Evolutionary conservation across 2,329 filamentous ascomycete species (phyloP).

Genomic region (Aspergillus japonicus): DNA sequence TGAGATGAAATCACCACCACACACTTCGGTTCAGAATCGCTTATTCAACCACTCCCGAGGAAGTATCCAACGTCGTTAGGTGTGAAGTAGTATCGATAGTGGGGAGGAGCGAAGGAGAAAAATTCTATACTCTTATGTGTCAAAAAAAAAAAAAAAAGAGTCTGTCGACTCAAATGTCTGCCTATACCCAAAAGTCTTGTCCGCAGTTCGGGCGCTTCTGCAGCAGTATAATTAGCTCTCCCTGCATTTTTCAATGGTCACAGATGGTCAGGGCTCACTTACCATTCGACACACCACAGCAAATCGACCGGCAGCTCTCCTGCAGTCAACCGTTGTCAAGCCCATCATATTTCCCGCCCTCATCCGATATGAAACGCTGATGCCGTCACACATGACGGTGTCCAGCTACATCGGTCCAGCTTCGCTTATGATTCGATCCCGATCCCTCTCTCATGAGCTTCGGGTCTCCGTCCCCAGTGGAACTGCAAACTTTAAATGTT

Average conservation of each 20-base stretch:
- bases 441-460: background rate
- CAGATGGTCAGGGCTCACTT: background rate
- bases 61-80: no score
- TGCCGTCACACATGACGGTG: conserved; percentile 17
- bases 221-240: background rate
- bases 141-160: no score
- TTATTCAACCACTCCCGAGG: background rate
- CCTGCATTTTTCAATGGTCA: background rate
- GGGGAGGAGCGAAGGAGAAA: background rate
- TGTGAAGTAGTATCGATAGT: background rate
- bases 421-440: background rate
- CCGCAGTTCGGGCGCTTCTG: conserved; percentile 2
- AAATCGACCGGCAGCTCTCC: background rate
- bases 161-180: no score
- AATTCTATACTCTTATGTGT: background rate
- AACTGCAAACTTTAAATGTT: conserved; percentile 4
- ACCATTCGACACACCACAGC: background rate
- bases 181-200: background rate
- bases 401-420: background rate
- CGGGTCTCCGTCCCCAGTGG: background rate
- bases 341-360: conserved; percentile 12
- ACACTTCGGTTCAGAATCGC: background rate
- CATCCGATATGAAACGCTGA: conserved; percentile 21
- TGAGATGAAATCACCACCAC: conserved; percentile 29
- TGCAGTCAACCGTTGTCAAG: conserved; percentile 1